phyloP scores from a whole-genome alignment of 73 alveolate genomes.

The Paramecium sexaurelia region DNA sequence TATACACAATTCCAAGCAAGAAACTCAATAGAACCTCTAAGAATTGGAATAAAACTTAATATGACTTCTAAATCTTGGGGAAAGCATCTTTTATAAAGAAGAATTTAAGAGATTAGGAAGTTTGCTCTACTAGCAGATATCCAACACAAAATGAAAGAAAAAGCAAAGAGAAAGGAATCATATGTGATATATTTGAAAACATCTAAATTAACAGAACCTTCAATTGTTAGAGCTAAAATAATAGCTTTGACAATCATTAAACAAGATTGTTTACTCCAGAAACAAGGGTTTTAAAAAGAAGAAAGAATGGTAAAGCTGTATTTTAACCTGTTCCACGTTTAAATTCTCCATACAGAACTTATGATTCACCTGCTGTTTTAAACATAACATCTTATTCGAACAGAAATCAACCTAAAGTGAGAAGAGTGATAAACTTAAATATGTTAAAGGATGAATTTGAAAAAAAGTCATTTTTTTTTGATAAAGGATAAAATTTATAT shows the following conservation, averaged over 20 bases:
- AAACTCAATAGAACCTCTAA: neutral
- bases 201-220: neutral
- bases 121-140: neutral
- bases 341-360: neutral
- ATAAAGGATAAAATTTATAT: neutral
- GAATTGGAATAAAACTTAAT: neutral
- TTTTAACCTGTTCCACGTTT: neutral
- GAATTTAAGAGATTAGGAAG: neutral
- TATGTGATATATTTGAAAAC: neutral
- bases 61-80: neutral
- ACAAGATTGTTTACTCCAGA: neutral
- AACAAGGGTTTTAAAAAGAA: neutral
- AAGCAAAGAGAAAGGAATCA: neutral
- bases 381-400: neutral
- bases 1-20: neutral
- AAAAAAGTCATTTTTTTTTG: neutral
- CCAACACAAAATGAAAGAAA: neutral
- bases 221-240: neutral
- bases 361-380: neutral
- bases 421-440: neutral
- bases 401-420: neutral
- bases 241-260: neutral
- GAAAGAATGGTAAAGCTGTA: neutral
- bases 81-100: neutral
- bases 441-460: neutral